A percentile compares a stretch with the other conserved stretches of the same genome.
Evolutionary conservation across 352 stramenopile genomes (phyloP).

Genomic region (Globisporangium irregulare): DNA sequence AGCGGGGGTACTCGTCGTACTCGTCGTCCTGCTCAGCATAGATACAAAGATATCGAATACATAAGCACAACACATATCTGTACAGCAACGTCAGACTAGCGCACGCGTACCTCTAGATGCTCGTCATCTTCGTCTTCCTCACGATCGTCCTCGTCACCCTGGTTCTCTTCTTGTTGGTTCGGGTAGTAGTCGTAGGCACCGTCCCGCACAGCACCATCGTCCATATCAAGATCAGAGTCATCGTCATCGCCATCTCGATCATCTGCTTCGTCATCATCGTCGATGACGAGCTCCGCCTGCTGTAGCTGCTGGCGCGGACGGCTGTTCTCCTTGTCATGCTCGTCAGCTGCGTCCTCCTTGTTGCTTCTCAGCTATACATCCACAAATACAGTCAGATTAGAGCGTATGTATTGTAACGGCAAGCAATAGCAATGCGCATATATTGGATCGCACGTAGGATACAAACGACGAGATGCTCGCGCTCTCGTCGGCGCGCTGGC

Average conservation of each 20-base stretch:
- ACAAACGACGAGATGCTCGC: slow-evolving; percentile 65
- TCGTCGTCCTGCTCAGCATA: slow-evolving; percentile 1
- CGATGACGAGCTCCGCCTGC: neutral
- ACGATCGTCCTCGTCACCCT: slow-evolving; percentile 23
- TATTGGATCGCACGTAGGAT: slow-evolving; percentile 44
- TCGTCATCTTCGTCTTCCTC: slow-evolving; percentile 10
- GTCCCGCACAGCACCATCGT: slow-evolving; percentile 2
- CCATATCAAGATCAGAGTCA: slow-evolving; percentile 8
- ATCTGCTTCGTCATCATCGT: neutral
- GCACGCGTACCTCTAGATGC: neutral
- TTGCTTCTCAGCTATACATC: neutral
- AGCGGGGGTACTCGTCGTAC: neutral
- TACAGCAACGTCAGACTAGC: neutral
- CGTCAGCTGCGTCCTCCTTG: slow-evolving; percentile 2
- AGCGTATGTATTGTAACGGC: neutral
- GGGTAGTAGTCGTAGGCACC: slow-evolving; percentile 17
- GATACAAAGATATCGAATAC: neutral
- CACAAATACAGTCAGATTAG: neutral
- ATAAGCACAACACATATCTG: no score
- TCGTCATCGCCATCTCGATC: neutral
- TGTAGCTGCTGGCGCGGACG: slow-evolving; percentile 11
- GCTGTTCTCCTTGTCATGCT: slow-evolving; percentile 36
- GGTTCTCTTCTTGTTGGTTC: slow-evolving; percentile 18
- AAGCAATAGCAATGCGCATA: neutral
- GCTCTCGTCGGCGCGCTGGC: slow-evolving; percentile 56